phyloP scores from a whole-genome alignment of 305 asterid genomes.

The Fraxinus albicans region DNA sequence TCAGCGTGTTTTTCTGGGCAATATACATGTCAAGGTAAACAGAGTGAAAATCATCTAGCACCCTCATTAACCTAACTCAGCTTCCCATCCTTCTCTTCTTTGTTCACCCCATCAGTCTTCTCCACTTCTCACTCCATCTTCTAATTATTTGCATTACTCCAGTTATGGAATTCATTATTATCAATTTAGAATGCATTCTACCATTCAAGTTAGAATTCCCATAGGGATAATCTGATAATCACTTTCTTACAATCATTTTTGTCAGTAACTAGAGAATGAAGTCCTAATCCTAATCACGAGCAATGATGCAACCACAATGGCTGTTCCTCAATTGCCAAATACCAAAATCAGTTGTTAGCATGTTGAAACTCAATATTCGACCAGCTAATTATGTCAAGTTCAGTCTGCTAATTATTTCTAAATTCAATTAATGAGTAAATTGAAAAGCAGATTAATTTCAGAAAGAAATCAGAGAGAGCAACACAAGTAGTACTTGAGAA shows the following conservation, averaged over 20 bases:
- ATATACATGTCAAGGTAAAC: neutral
- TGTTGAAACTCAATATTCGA: conserved; percentile 1
- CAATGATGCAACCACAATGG: conserved; percentile 10
- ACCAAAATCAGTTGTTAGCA: neutral
- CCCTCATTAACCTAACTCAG: conserved; percentile 2
- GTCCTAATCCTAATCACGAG: neutral
- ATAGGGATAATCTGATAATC: neutral
- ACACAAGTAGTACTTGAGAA: conserved; percentile 50
- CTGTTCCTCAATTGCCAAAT: neutral
- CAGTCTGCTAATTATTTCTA: neutral
- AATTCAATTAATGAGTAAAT: neutral
- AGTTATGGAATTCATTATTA: neutral
- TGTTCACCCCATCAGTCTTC: neutral
- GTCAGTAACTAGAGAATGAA: conserved; percentile 10
- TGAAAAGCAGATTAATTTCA: neutral
- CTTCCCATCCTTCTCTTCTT: conserved; percentile 12
- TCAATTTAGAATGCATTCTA: conserved; percentile 2
- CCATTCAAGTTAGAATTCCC: conserved; percentile 7
- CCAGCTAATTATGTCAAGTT: neutral
- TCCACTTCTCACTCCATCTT: neutral
- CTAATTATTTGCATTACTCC: conserved; percentile 7
- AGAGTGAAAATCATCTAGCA: conserved; percentile 15
- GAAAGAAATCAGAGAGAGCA: neutral
- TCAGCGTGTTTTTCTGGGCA: neutral
- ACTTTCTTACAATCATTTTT: neutral